Percentiles rank a stretch among this genome's conserved stretches.
Conservation (phyloP, 2,329 filamentous ascomycete species). For the Beauveria australis region DNA sequence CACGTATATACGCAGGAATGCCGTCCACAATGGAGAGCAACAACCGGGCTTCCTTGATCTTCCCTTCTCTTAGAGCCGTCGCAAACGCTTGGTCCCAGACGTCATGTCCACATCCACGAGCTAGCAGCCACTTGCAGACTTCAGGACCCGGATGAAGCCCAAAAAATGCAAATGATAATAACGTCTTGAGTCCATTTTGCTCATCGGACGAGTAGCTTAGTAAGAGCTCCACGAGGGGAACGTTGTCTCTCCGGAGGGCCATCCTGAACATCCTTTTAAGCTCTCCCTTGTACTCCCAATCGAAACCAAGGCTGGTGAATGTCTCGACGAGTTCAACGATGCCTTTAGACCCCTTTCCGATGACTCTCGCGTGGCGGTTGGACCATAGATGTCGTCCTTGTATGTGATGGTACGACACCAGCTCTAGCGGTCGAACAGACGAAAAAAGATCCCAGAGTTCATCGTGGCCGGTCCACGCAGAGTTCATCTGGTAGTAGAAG, state of each 20-base stretch:
- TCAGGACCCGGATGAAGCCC: rapidly evolving
- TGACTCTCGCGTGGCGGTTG: rapidly evolving
- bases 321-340: not conserved
- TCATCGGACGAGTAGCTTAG: not conserved
- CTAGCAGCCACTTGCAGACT: not conserved
- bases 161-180: rapidly evolving
- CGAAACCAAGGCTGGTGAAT: not conserved
- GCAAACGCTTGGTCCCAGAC: not conserved
- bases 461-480: not conserved
- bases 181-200: not conserved
- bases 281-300: not conserved
- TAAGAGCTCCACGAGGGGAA: not conserved
- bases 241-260: not conserved
- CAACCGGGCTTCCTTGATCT: not conserved
- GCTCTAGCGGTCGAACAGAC: not conserved
- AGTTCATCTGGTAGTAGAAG: not conserved
- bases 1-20: too few species aligned
- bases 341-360: not conserved
- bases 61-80: not conserved
- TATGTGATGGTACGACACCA: not conserved
- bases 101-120: not conserved
- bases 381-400: not conserved
- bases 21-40: not conserved
- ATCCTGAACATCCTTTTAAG: not conserved
- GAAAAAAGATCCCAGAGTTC: not conserved